Evolutionary conservation across 768 basidiomycete species (phyloP).

Genomic region (Pisolithus marmoratus): DNA sequence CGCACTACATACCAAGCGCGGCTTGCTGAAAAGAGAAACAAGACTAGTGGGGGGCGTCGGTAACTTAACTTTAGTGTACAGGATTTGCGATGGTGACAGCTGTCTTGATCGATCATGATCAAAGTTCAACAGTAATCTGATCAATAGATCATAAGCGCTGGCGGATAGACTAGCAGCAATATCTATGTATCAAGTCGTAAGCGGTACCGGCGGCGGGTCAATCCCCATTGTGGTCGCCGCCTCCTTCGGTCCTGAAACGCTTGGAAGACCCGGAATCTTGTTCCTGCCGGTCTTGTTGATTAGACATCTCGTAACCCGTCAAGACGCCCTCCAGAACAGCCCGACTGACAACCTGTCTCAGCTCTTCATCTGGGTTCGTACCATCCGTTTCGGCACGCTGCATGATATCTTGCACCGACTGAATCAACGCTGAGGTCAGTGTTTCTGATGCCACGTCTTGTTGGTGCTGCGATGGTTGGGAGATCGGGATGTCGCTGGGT

Average conservation of each 20-base stretch:
- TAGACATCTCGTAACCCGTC: constrained; percentile 52
- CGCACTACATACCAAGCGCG: neutral
- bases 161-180: constrained; percentile 5
- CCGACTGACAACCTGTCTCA: constrained; percentile 53
- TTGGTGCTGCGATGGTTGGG: constrained; percentile 54
- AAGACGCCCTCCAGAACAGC: constrained; percentile 64
- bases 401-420: constrained; percentile 63
- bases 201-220: neutral
- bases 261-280: constrained; percentile 3
- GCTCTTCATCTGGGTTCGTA: constrained; percentile 59
- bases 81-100: constrained; percentile 17
- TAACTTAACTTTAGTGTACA: constrained; percentile 7
- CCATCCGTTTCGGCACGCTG: constrained; percentile 51
- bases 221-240: neutral
- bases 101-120: constrained; percentile 32
- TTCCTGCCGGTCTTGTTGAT: constrained; percentile 7
- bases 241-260: neutral
- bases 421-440: constrained; percentile 63
- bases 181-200: neutral
- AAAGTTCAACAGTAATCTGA: constrained; percentile 13
- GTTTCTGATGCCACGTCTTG: constrained; percentile 66
- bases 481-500: constrained; percentile 3
- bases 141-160: constrained; percentile 6
- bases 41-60: constrained; percentile 4
- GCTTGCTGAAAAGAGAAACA: too few relatives aligned